Base-by-base conservation (phyloP, 1,284 basidiomycete species). In the Pseudozyma pruni region DNA sequence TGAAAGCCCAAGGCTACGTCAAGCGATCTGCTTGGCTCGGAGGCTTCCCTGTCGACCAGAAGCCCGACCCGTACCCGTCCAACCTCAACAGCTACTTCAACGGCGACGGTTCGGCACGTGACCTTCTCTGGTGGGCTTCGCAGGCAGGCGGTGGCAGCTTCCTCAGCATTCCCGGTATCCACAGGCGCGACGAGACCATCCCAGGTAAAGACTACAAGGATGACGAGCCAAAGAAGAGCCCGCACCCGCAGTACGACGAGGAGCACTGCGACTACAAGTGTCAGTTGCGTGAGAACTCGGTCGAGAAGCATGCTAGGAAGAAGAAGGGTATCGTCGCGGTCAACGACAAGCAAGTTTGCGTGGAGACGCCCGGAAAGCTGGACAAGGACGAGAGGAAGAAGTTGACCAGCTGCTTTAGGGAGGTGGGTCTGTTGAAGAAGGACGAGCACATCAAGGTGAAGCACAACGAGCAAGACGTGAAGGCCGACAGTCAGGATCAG, bases 11-110 rank as follows among this genome's bases (percentile, higher is more conserved):
- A 33, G 53, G 57, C 6, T 80, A 76, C 51, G 72, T 81, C 42
- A 20, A 78, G 35, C 72, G 78, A 32, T 73, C 63, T 17, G 75
- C 76, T 3, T 79, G 76, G 78, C 43, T 79, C 33, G 80, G 80
- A 9, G 66, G 75, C 25, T 81, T 76, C 56, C 54, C 71, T 19
- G 44, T 74, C 34, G 39, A 59, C 41, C 47, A 74, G 35, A 72
- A 78, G 8, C 78, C 78, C 20, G 80, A 81, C 47, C 44, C 46
- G 7, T 81, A 67, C 56, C 74, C 68, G n/a, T 50, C 47, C 42
- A 59, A 31, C 22, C 46, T 72, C n/a, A 79, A 76, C 58, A 75
- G 67, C 35, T 72, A 78, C 57, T 81, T 80, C 35, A 68, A 72
- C 45, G 56, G 20, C 27, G 60, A 68, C 39, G 69, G 69, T 13